Percentiles rank a stretch among this genome's conserved stretches.
Evolutionary conservation across 768 basidiomycete species (phyloP).

Genomic region (Agrocybe praecox): DNA sequence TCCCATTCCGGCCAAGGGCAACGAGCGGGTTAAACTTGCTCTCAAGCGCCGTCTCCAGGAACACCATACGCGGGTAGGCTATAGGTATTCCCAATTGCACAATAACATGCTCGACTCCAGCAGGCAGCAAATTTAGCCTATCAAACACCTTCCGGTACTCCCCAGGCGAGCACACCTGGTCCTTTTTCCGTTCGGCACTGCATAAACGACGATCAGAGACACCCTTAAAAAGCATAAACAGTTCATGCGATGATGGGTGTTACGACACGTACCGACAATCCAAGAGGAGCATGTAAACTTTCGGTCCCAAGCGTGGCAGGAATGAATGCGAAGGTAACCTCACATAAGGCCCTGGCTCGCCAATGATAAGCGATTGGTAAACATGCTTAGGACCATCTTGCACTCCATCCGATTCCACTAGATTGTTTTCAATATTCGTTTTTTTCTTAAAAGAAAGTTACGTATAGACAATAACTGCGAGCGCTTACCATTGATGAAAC

Average conservation of each 20-base stretch:
- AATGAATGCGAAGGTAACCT: slow-evolving; percentile 83
- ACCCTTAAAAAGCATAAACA: too few species aligned
- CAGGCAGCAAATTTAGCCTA: slow-evolving; percentile 61
- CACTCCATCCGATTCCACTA: slow-evolving; percentile 76
- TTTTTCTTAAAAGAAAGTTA: not conserved
- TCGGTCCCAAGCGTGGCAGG: slow-evolving; percentile 79
- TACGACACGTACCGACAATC: slow-evolving; percentile 82
- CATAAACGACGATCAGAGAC: too few species aligned
- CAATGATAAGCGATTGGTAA: slow-evolving; percentile 74
- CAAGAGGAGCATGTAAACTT: slow-evolving; percentile 70
- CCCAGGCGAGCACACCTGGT: slow-evolving; percentile 73
- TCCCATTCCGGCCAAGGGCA: slow-evolving; percentile 68
- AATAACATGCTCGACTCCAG: slow-evolving; percentile 77
- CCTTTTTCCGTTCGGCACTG: slow-evolving; percentile 84
- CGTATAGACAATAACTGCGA: not conserved
- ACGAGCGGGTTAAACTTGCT: slow-evolving; percentile 86
- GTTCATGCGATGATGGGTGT: not conserved
- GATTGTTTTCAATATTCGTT: not conserved
- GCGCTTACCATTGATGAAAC: slow-evolving; percentile 73
- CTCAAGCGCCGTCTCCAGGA: slow-evolving; percentile 78
- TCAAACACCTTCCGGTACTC: slow-evolving; percentile 79
- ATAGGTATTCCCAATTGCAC: slow-evolving; percentile 87
- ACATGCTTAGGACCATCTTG: slow-evolving; percentile 64
- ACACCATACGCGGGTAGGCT: slow-evolving; percentile 93
- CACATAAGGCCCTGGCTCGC: slow-evolving; percentile 76